Percentiles rank a stretch among this genome's conserved stretches.
Conservation (phyloP, 768 basidiomycete genomes). For the Leccinum barrowsii region DNA sequence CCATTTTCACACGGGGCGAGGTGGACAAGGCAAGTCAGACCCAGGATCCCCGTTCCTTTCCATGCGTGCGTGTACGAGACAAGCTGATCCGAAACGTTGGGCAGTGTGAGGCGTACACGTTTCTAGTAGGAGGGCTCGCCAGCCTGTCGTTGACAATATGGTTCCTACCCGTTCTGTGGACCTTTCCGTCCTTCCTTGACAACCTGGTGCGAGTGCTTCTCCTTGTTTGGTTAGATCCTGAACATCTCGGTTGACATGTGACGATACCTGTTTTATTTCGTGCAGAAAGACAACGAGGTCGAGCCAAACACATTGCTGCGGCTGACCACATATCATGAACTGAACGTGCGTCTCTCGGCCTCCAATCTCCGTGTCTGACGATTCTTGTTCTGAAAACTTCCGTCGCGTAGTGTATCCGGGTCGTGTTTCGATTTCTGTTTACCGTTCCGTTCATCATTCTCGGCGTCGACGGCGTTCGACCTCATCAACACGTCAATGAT, state of each 20-base stretch:
- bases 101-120: conserved; percentile 68
- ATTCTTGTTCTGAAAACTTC: neutral
- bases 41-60: neutral
- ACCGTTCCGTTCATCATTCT: conserved; percentile 61
- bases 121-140: conserved; percentile 66
- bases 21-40: conserved; percentile 48
- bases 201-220: conserved; percentile 44
- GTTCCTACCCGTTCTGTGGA: conserved; percentile 71
- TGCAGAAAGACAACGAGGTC: conserved; percentile 56
- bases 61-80: neutral
- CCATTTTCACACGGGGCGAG: conserved; percentile 58
- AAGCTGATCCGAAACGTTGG: conserved; percentile 10
- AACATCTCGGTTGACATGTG: neutral
- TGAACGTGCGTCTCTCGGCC: conserved; percentile 57
- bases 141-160: conserved; percentile 68
- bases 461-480: conserved; percentile 63
- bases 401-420: conserved; percentile 53
- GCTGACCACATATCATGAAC: conserved; percentile 75
- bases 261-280: neutral
- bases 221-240: neutral
- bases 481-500: conserved; percentile 31
- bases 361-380: neutral
- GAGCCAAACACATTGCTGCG: conserved; percentile 65
- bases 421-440: conserved; percentile 73
- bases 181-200: conserved; percentile 62